Evolutionary conservation across 495 filamentous ascomycete genomes (phyloP), one percentile per base, ranked within the genome.

Genomic region (Penicillium roqueforti): DNA sequence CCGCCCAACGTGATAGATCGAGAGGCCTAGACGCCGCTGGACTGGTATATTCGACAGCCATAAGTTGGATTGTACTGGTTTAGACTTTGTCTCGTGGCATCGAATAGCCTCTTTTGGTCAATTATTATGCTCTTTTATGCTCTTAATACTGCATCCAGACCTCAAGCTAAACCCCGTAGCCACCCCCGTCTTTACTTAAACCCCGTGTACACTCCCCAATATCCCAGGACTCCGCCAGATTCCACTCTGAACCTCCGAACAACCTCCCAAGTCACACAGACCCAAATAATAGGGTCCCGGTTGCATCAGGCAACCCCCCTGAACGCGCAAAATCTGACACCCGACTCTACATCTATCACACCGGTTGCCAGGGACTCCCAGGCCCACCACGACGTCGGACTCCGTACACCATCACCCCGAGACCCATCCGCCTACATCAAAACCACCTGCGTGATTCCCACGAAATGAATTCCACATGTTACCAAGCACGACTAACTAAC

Each of bases 351-450:
- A 51, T 51, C 38, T 41, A 52, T 43, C 50, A 52, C 39, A 52
- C 34, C 40, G 19, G 50, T 52, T 52, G 50, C 50, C 50, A n/a
- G 50, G 50, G 50, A 14, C 50, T 34, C 47, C 31, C 50, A 52
- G 31, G 39, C 32, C 50, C 50, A 52, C 50, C 28, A 16, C 4
- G 19, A 6, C 50, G 29, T 20, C 28, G 25, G 40, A 52, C 50
- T 52, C 50, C 40, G 37, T 52, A 44, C 22, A 44, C 32, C 42
- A 51, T 52, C 40, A 42, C 31, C 44, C 50, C 39, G 50, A 44
- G 47, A 42, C 40, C 50, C 50, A 36, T 52, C 39, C 20, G 29
- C 26, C 39, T 43, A 44, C 50, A 42, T 52, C 34, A 40, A 19
- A 43, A 32, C 38, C 32, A 28, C 47, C 50, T 31, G 50, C 20